Evolutionary conservation across 768 basidiomycete species (phyloP), one percentile per base, ranked within the genome.

Genomic region (Leccinellum rugosiceps): DNA sequence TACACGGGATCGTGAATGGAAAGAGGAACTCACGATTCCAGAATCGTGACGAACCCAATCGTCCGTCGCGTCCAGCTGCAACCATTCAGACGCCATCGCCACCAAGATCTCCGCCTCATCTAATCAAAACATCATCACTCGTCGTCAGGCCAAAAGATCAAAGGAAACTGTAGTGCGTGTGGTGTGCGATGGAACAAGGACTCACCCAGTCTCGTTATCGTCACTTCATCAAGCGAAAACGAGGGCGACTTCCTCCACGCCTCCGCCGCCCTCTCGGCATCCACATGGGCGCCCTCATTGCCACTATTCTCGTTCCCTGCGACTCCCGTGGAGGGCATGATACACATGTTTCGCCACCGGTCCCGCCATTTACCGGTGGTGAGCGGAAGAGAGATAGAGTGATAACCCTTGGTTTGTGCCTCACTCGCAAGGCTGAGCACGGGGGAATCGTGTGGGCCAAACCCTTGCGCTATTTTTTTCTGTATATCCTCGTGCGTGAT

Each of bases 11-110:
- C 31, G 30, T 48, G 43, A 53, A 35, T 50, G 48, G 38, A 55
- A 58, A 58, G 47, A 44, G 44, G 52, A 47, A 79, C 89, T 74
- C 71, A 94, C 94, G 54, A 96, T 90, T 75, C 96, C 97, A 46
- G 94, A 89, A 68, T 99, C 97, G 65, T 96, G 92, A 46, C 97
- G 84, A 53, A 98, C 87, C 80, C 95, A 93, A 65, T 94, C 92
- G 72, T 98, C 94, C 0, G 83, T 76, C 8, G 92, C 87, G 74
- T 99, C 97, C 38, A 99, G 78, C 71, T 97, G 93, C 3, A 99
- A 80, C 97, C 97, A 99, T 55, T 95, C 92, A 2, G 94, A 94
- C 8, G 90, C 80, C 70, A 97, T 82, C 5, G 79, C 87, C 14
- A 91, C 84, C 35, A 90, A 75, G 26, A 80, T 80, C 58, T 88